Evolutionary conservation across 108 stramenopile species (phyloP).

Genomic region (Nitzschia putrida): DNA sequence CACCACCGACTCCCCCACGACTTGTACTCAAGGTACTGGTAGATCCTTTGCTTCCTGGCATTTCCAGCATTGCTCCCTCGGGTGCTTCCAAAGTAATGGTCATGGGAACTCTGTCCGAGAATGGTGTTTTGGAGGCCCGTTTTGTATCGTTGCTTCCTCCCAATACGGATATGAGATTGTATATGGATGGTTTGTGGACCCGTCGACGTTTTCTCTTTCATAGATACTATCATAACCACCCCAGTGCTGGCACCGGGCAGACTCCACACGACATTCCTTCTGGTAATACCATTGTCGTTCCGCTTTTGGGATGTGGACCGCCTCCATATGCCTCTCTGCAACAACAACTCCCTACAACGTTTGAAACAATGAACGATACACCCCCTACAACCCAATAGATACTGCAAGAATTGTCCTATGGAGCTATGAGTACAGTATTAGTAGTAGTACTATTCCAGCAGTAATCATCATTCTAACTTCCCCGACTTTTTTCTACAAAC

Average conservation of each 20-base stretch:
- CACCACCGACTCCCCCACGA: neutral
- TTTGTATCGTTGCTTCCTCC: conserved; percentile 13
- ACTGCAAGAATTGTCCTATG: too few species aligned
- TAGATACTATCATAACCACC: conserved; percentile 4
- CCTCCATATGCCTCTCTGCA: conserved; percentile 17
- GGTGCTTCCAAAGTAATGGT: conserved; percentile 24
- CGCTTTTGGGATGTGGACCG: conserved; percentile 21
- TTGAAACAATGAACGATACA: too few species aligned
- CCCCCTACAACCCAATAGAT: too few species aligned
- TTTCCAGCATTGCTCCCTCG: conserved; percentile 7
- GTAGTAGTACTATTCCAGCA: too few species aligned
- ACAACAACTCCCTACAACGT: neutral
- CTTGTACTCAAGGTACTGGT: conserved; percentile 19
- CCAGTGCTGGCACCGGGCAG: neutral
- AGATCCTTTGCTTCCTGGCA: conserved; percentile 17
- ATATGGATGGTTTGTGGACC: conserved; percentile 4
- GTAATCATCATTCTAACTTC: too few species aligned
- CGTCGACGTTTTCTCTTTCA: conserved; percentile 8
- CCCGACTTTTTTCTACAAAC: too few species aligned
- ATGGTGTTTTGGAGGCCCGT: conserved; percentile 6
- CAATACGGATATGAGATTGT: conserved; percentile 17
- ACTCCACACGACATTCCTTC: neutral
- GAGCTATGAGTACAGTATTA: too few species aligned
- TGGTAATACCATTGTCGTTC: neutral
- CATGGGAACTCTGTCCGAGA: conserved; percentile 19